Percentiles rank a stretch among this genome's conserved stretches.
Evolutionary conservation across 345 rosid genomes (phyloP).

Genomic region (Eucalyptus curtisii): DNA sequence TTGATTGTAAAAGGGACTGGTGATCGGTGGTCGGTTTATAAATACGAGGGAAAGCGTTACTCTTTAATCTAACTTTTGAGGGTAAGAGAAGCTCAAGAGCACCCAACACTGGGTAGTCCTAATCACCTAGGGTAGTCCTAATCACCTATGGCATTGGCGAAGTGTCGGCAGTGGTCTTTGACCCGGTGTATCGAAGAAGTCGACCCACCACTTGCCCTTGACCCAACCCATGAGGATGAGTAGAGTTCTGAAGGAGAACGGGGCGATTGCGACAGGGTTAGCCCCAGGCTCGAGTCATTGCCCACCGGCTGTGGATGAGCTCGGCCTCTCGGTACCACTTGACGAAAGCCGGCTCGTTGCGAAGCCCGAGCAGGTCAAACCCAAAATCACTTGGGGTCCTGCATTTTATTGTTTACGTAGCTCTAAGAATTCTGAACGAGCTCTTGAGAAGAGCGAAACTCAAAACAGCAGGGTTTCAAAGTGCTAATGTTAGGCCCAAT

Average conservation of each 20-base stretch:
- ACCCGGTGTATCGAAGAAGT: conserved; percentile 94
- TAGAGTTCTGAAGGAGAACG: conserved; percentile 84
- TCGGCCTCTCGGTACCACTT: conserved; percentile 96
- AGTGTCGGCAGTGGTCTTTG: conserved; percentile 56
- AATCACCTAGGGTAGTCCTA: conserved; percentile 90
- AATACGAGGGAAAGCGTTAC: accelerated
- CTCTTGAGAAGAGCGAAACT: background rate
- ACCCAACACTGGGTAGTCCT: conserved; percentile 48
- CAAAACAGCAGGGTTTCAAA: conserved; percentile 16
- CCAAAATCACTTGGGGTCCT: conserved; percentile 94
- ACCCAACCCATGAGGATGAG: conserved; percentile 94
- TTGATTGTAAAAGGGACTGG: too few relatives aligned
- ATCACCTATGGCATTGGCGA: conserved; percentile 63
- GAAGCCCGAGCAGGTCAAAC: conserved; percentile 78
- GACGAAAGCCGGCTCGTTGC: conserved; percentile 82
- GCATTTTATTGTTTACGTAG: background rate
- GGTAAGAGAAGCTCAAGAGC: accelerated
- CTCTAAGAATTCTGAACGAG: background rate
- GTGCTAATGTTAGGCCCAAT: background rate
- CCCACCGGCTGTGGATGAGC: conserved; percentile 92
- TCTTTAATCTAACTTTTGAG: accelerated
- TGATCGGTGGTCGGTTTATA: accelerated
- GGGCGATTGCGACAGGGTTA: conserved; percentile 65
- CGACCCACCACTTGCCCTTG: conserved; percentile 91
- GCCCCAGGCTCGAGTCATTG: conserved; percentile 96